phyloP scores from a whole-genome alignment of 1,139 yeast species.

The Yamadazyma dendronema region DNA sequence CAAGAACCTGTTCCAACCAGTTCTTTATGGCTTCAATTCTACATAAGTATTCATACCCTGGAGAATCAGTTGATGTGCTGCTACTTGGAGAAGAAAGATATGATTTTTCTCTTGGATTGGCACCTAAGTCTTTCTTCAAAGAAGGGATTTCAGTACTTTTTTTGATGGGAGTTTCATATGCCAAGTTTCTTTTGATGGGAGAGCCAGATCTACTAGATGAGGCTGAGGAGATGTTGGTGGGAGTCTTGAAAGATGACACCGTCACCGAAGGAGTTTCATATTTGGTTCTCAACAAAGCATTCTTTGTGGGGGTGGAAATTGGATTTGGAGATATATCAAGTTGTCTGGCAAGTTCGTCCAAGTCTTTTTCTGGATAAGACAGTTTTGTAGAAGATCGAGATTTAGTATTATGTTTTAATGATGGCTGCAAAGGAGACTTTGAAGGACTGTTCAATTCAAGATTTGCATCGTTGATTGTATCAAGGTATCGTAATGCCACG shows the following conservation, averaged over 20 bases:
- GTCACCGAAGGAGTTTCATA: conserved; percentile 48
- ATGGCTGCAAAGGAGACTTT: conserved; percentile 32
- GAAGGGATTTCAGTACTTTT: conserved; percentile 14
- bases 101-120: conserved; percentile 15
- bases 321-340: conserved; percentile 26
- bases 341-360: conserved; percentile 42
- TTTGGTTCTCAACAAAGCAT: conserved; percentile 30
- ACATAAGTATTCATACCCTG: conserved; percentile 79
- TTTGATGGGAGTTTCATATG: conserved; percentile 15
- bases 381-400: conserved; percentile 8
- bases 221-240: conserved; percentile 23
- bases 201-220: conserved; percentile 22
- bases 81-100: conserved; percentile 29
- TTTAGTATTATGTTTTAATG: conserved; percentile 25
- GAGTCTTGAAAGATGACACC: conserved; percentile 41
- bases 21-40: conserved; percentile 82
- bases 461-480: conserved; percentile 24
- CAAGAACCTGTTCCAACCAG: conserved; percentile 37
- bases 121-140: conserved; percentile 14
- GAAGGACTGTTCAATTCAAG: conserved; percentile 15
- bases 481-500: conserved; percentile 34
- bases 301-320: conserved; percentile 25
- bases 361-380: conserved; percentile 26
- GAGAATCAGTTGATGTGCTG: conserved; percentile 29
- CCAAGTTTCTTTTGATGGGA: conserved; percentile 18